phyloP scores from a whole-genome alignment of 441 rosid species.

The Isatis lusitanica region DNA sequence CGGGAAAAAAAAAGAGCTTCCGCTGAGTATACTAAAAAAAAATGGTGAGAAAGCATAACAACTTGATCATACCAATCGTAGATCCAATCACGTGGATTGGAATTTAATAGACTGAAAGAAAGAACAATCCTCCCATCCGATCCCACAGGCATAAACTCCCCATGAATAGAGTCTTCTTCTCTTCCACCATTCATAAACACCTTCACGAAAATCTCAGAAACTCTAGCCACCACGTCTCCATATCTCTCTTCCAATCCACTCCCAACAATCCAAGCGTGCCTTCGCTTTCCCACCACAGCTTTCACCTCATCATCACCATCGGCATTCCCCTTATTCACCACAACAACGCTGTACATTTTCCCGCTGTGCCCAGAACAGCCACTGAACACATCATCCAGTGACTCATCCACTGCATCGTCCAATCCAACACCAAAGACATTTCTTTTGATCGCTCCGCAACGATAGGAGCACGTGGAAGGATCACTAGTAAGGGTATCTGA shows the following conservation, averaged over 20 bases:
- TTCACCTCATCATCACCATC: conserved; percentile 41
- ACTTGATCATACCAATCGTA: conserved; percentile 66
- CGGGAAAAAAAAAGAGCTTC: not conserved
- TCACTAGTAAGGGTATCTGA: conserved; percentile 13
- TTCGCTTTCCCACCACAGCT: conserved; percentile 79
- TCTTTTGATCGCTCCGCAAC: conserved; percentile 52
- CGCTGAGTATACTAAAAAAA: not conserved
- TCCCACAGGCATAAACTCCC: conserved; percentile 94
- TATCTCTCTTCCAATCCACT: conserved; percentile 45
- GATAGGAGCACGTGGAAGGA: conserved; percentile 36
- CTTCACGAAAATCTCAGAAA: conserved; percentile 71
- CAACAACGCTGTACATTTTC: conserved; percentile 63
- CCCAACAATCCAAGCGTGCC: conserved; percentile 87
- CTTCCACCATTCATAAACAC: conserved; percentile 81
- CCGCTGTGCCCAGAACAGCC: conserved; percentile 41
- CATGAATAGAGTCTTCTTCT: conserved; percentile 66
- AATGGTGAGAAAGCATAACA: not conserved
- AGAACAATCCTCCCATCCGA: conserved; percentile 90
- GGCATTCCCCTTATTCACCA: conserved; percentile 46
- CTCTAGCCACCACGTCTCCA: conserved; percentile 41
- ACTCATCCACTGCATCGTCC: conserved; percentile 66
- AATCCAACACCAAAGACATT: conserved; percentile 39
- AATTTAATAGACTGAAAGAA: conserved; percentile 86
- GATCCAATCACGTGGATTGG: conserved; percentile 80
- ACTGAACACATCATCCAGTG: conserved; percentile 46